Conservation (phyloP, 345 rosid species). For the Brassica rapa region DNA sequence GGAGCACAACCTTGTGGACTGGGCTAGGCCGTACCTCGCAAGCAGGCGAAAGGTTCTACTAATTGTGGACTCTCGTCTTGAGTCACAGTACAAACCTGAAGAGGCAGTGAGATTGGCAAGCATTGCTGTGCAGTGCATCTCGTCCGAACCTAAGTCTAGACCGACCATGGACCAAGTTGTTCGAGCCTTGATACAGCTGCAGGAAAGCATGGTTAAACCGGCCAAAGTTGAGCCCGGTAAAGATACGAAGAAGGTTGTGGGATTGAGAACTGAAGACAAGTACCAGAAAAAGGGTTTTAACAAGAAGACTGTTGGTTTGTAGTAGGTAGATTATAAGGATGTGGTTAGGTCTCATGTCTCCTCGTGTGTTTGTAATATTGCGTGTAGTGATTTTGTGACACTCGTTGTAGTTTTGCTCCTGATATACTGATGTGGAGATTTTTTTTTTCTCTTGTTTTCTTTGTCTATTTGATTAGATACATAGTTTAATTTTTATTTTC, state of each 20-base stretch:
- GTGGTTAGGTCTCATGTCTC: constrained; percentile 25
- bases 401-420: constrained; percentile 22
- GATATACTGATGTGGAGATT: constrained; percentile 1
- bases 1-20: constrained; percentile 90
- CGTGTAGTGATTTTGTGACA: constrained; percentile 22
- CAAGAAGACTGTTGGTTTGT: constrained; percentile 19
- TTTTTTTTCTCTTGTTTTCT: not conserved
- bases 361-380: constrained; percentile 25
- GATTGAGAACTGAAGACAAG: constrained; percentile 19
- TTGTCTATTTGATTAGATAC: not conserved
- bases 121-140: constrained; percentile 75
- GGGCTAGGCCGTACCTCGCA: constrained; percentile 84
- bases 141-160: constrained; percentile 62
- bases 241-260: constrained; percentile 25
- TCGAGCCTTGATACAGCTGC: constrained; percentile 61
- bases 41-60: constrained; percentile 74
- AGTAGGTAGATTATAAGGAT: constrained; percentile 8
- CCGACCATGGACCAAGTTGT: constrained; percentile 84
- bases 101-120: constrained; percentile 65
- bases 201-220: constrained; percentile 38
- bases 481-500: not conserved
- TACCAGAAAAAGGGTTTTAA: constrained; percentile 19
- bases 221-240: constrained; percentile 8
- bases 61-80: constrained; percentile 69
- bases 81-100: constrained; percentile 60